These are phyloP conservation scores for Cercospora citrullina DNA, from an alignment of 2,329 filamentous ascomycete genomes.

Conservation along the genomic window DNA sequence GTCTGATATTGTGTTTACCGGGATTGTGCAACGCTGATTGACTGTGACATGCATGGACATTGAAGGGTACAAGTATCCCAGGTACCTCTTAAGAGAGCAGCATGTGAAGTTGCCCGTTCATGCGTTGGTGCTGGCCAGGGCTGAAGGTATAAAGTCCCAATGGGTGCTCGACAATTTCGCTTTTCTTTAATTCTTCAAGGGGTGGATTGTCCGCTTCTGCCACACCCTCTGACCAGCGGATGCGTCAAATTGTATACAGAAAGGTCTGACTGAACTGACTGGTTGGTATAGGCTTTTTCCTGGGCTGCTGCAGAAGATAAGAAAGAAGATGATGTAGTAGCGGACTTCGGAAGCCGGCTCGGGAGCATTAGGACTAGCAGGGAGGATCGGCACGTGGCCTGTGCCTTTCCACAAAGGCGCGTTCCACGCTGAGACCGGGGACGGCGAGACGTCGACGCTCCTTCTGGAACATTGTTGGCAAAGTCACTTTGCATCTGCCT, in stretches of 20 bases:
- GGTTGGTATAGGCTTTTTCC: neutral
- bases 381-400: neutral
- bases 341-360: neutral
- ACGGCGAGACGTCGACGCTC: neutral
- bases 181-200: neutral
- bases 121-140: neutral
- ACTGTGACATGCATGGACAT: neutral
- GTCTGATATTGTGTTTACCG: neutral
- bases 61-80: neutral
- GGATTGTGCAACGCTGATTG: neutral
- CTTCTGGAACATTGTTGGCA: slow-evolving; percentile 6
- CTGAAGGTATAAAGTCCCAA: neutral
- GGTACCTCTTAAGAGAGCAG: neutral
- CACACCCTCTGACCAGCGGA: neutral
- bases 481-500: neutral
- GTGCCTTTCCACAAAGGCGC: neutral
- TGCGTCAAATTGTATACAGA: neutral
- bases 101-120: neutral
- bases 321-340: neutral
- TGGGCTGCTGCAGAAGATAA: neutral
- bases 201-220: neutral
- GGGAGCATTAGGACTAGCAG: neutral
- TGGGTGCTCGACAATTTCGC: neutral
- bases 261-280: neutral
- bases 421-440: neutral